Percentiles rank a stretch among this genome's conserved stretches.
phyloP scores from a whole-genome alignment of 768 basidiomycete species.

The Boletus rubropictus region DNA sequence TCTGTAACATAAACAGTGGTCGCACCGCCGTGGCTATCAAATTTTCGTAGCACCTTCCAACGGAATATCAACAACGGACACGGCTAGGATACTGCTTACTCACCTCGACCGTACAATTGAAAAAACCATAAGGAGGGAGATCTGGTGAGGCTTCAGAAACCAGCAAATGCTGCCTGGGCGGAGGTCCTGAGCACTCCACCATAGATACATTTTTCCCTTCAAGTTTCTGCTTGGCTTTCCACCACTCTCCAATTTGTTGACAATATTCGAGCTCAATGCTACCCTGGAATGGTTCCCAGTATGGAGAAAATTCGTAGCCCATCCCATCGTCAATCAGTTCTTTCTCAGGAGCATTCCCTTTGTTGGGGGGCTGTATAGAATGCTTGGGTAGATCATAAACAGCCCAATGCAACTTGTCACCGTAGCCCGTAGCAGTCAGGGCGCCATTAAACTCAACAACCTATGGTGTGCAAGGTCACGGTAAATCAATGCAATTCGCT shows the following conservation, averaged over 20 bases:
- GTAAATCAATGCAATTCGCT: not conserved
- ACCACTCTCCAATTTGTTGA: slow-evolving; percentile 44
- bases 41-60: slow-evolving; percentile 45
- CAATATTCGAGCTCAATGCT: slow-evolving; percentile 41
- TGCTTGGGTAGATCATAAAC: slow-evolving; percentile 41
- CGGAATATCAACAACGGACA: not conserved
- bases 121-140: slow-evolving; percentile 44
- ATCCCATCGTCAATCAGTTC: slow-evolving; percentile 29
- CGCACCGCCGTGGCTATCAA: slow-evolving; percentile 33
- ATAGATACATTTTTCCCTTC: slow-evolving; percentile 16
- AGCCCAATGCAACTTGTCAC: slow-evolving; percentile 49
- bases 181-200: slow-evolving; percentile 7
- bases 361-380: slow-evolving; percentile 34
- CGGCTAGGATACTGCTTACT: slow-evolving; percentile 2
- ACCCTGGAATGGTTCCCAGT: slow-evolving; percentile 35
- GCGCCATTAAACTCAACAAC: slow-evolving; percentile 27
- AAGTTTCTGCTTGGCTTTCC: slow-evolving; percentile 31
- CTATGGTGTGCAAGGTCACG: slow-evolving; percentile 21
- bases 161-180: slow-evolving; percentile 38
- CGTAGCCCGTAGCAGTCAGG: slow-evolving; percentile 40
- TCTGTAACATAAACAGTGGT: slow-evolving; percentile 60
- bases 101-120: slow-evolving; percentile 62
- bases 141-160: slow-evolving; percentile 47
- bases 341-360: slow-evolving; percentile 34
- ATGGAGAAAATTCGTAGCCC: slow-evolving; percentile 41